These are phyloP conservation scores for Sarocladiaceae sp. DNA, from an alignment of 2,329 filamentous ascomycete species.

Conservation along the genomic window DNA sequence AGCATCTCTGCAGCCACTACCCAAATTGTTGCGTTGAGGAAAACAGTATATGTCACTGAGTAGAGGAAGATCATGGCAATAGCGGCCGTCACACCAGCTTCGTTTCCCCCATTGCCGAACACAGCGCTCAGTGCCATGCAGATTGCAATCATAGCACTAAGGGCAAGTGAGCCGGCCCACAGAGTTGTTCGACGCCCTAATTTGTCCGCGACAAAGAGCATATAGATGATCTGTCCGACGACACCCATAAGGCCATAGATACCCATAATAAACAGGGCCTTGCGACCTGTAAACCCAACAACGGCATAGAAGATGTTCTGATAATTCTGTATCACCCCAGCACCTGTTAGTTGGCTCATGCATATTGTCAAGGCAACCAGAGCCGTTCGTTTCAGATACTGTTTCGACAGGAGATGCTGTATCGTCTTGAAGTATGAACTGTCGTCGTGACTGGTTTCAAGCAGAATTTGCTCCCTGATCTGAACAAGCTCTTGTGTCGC, in stretches of 20 bases:
- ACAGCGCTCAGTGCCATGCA: conserved; percentile 20
- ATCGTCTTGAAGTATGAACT: conserved; percentile 14
- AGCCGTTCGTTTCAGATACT: conserved; percentile 21
- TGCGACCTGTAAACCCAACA: conserved; percentile 40
- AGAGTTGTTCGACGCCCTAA: conserved; percentile 19
- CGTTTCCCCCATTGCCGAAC: conserved; percentile 13
- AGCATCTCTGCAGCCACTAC: conserved; percentile 24
- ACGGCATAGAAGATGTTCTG: conserved; percentile 30
- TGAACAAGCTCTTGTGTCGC: conserved; percentile 22
- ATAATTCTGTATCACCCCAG: conserved; percentile 25
- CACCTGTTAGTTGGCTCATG: conserved; percentile 24
- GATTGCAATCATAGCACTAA: conserved; percentile 17
- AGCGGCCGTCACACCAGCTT: conserved; percentile 18
- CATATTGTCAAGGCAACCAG: conserved; percentile 23
- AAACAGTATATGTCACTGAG: conserved; percentile 22
- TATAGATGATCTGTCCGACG: conserved; percentile 22
- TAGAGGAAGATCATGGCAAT: conserved; percentile 27
- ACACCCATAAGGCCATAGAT: conserved; percentile 30
- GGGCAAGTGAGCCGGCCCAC: conserved; percentile 14
- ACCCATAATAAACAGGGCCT: conserved; percentile 40
- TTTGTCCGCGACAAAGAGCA: conserved; percentile 21
- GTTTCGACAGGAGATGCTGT: conserved; percentile 19
- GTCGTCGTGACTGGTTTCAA: conserved; percentile 18
- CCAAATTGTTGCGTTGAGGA: conserved; percentile 27
- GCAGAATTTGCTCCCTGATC: conserved; percentile 22